phyloP scores from a whole-genome alignment of 2,329 filamentous ascomycete genomes.

The Fusarium pseudograminearum region DNA sequence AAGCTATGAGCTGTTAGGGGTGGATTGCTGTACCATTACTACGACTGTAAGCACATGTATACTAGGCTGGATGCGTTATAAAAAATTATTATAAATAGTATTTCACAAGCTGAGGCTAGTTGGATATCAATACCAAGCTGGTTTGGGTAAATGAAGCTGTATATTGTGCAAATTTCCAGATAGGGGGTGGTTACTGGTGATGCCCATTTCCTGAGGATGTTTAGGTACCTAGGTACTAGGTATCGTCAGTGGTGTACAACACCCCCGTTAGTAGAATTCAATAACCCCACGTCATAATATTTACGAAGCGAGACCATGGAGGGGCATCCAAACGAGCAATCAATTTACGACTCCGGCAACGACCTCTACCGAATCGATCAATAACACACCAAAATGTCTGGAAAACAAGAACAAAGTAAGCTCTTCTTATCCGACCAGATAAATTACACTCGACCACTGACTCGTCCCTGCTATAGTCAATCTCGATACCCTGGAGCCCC shows the following conservation, averaged over 20 bases:
- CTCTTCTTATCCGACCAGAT: not conserved
- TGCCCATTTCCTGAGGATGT: too few relatives aligned
- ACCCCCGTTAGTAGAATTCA: constrained; percentile 50
- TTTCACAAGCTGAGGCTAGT: not conserved
- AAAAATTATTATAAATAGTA: not conserved
- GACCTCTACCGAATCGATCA: constrained; percentile 15
- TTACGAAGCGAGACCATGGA: constrained; percentile 46
- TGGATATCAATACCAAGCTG: not conserved
- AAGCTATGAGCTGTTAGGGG: constrained; percentile 57
- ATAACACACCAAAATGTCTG: constrained; percentile 47
- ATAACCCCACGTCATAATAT: constrained; percentile 51
- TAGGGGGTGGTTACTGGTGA: not conserved
- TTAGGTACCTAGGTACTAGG: too few relatives aligned
- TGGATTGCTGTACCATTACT: not conserved
- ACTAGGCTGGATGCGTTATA: not conserved
- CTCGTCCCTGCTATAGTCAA: constrained; percentile 58
- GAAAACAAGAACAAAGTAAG: constrained; percentile 53
- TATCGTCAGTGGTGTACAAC: not conserved
- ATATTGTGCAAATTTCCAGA: not conserved
- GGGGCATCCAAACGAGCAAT: constrained; percentile 38
- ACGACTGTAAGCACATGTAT: constrained; percentile 17
- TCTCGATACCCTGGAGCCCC: constrained; percentile 80
- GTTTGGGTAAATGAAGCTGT: not conserved
- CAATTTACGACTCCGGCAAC: constrained; percentile 15
- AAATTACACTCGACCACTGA: not conserved